A percentile compares a stretch with the other conserved stretches of the same genome.
phyloP scores from a whole-genome alignment of 352 stramenopile species.

The Pythium biforme region DNA sequence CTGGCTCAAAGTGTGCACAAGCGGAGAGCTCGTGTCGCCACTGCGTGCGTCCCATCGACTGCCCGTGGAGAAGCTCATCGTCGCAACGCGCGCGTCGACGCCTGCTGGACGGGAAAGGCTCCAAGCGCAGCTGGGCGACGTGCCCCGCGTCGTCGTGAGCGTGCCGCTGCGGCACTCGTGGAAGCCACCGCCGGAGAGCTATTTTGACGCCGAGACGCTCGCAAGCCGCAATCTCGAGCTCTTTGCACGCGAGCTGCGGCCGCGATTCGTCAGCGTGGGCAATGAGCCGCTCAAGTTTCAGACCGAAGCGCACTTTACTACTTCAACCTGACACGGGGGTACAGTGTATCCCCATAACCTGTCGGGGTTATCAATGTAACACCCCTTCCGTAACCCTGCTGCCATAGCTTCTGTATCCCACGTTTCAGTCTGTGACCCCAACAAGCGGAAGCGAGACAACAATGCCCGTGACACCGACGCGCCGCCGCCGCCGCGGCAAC shows the following conservation, averaged over 20 bases:
- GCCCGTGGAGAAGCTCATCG: slow-evolving; percentile 62
- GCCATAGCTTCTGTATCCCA: background rate
- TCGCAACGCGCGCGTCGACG: slow-evolving; percentile 45
- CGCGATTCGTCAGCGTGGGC: slow-evolving; percentile 58
- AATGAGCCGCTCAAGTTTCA: slow-evolving; percentile 49
- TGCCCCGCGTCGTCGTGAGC: slow-evolving; percentile 48
- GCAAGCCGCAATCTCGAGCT: slow-evolving; percentile 42
- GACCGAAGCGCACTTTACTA: background rate
- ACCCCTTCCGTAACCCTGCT: background rate
- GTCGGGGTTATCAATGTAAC: background rate
- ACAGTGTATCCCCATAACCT: slow-evolving; percentile 13
- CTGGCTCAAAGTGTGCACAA: slow-evolving; percentile 69
- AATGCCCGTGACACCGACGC: slow-evolving; percentile 19
- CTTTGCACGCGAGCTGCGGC: slow-evolving; percentile 67
- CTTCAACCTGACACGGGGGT: slow-evolving; percentile 16
- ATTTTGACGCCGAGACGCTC: slow-evolving; percentile 34
- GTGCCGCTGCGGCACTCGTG: slow-evolving; percentile 75
- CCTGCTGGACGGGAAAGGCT: slow-evolving; percentile 19
- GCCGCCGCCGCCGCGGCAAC: slow-evolving; percentile 21
- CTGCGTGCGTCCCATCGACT: slow-evolving; percentile 60
- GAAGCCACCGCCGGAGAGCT: slow-evolving; percentile 67
- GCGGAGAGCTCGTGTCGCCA: slow-evolving; percentile 56
- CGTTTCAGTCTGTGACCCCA: background rate
- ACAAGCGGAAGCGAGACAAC: background rate
- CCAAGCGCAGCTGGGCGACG: slow-evolving; percentile 29